Percentiles rank a stretch among this genome's conserved stretches.
Conservation (phyloP, 352 stramenopile species). For the Pythium dissotocum region DNA sequence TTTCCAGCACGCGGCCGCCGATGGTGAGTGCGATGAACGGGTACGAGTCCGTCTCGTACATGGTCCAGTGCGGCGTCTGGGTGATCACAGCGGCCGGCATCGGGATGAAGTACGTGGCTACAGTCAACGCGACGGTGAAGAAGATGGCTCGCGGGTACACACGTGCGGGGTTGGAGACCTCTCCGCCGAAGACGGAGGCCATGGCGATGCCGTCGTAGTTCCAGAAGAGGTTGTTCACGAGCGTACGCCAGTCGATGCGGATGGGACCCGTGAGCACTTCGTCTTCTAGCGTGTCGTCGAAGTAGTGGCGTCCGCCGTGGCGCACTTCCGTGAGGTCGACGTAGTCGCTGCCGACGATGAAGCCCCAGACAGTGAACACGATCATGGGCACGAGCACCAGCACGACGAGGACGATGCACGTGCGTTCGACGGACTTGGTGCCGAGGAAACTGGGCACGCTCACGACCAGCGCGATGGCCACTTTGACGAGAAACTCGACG, state of each 20-base stretch:
- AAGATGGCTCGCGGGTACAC: constrained; percentile 88
- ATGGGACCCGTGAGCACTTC: constrained; percentile 34
- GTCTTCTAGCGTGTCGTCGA: constrained; percentile 23
- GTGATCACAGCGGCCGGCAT: constrained; percentile 81
- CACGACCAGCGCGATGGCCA: constrained; percentile 35
- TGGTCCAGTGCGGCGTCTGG: constrained; percentile 46
- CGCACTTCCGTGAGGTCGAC: constrained; percentile 50
- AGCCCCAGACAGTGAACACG: constrained; percentile 51
- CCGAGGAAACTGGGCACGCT: constrained; percentile 43
- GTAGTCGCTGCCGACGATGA: constrained; percentile 28
- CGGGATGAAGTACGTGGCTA: constrained; percentile 87
- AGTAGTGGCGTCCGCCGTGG: constrained; percentile 19
- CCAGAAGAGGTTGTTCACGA: constrained; percentile 96
- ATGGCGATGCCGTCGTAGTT: constrained; percentile 95
- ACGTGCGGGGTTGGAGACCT: constrained; percentile 84
- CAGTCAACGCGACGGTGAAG: constrained; percentile 68
- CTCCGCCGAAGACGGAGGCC: constrained; percentile 88
- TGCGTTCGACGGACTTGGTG: constrained; percentile 32
- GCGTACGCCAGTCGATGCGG: constrained; percentile 72
- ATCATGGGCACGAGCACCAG: constrained; percentile 43
- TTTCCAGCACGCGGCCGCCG: constrained; percentile 81
- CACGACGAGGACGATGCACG: constrained; percentile 31
- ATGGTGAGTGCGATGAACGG: constrained; percentile 76
- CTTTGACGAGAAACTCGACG: constrained; percentile 39
- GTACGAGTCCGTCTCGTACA: constrained; percentile 89